phyloP scores from a whole-genome alignment of 2,329 filamentous ascomycete genomes.

The Sporothrix euskadiensis region DNA sequence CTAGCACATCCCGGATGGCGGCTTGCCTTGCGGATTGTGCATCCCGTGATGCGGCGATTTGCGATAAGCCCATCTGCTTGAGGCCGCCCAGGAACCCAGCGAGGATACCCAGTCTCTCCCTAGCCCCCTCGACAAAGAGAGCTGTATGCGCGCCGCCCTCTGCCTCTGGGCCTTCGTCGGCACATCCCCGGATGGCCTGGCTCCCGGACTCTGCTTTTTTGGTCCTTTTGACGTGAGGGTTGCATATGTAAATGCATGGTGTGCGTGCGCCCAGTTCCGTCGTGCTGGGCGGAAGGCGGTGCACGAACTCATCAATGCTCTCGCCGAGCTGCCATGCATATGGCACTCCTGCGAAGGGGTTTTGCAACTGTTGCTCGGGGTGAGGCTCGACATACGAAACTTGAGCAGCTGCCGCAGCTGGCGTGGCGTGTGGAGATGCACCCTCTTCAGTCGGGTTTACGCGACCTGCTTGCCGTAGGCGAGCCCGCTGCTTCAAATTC shows the following conservation, averaged over 20 bases:
- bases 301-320: constrained; percentile 54
- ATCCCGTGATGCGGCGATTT: constrained; percentile 45
- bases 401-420: neutral
- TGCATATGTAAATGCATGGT: constrained; percentile 73
- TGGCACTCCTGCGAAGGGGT: constrained; percentile 57
- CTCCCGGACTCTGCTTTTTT: constrained; percentile 40
- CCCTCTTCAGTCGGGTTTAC: too few species aligned
- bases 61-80: constrained; percentile 40
- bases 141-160: constrained; percentile 48
- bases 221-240: constrained; percentile 55
- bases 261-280: constrained; percentile 50
- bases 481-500: constrained; percentile 52
- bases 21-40: constrained; percentile 53
- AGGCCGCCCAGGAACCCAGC: constrained; percentile 52
- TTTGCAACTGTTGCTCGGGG: constrained; percentile 47
- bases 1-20: constrained; percentile 57
- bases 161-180: constrained; percentile 52
- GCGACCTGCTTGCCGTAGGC: constrained; percentile 47
- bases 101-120: constrained; percentile 51
- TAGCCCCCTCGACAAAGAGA: constrained; percentile 55
- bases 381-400: neutral
- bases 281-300: constrained; percentile 66
- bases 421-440: neutral
- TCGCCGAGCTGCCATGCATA: constrained; percentile 57
- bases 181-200: constrained; percentile 47